phyloP scores from a whole-genome alignment of 805 yeast species.

The Cyberlindnera suaveolens region DNA sequence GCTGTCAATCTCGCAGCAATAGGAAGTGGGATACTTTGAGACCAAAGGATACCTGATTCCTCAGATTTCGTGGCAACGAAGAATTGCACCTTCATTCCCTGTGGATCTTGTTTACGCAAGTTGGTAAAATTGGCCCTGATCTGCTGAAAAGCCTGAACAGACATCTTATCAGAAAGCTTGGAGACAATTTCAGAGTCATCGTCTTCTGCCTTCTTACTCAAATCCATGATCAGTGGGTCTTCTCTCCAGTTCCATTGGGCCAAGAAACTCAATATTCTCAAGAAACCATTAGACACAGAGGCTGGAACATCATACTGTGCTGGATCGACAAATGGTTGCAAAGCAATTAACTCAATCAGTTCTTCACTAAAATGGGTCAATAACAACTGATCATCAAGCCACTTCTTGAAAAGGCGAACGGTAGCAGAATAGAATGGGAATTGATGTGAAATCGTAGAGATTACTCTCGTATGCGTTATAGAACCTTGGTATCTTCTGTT shows the following conservation, averaged over 20 bases:
- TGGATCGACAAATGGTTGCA: constrained; percentile 81
- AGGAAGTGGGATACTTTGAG: constrained; percentile 58
- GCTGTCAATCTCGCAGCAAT: constrained; percentile 87
- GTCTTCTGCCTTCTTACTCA: constrained; percentile 45
- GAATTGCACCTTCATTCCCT: constrained; percentile 69
- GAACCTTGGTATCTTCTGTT: constrained; percentile 57
- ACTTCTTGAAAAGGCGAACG: constrained; percentile 77
- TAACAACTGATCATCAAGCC: constrained; percentile 83
- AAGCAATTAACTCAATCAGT: constrained; percentile 72
- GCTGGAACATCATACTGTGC: constrained; percentile 81
- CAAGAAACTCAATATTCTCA: constrained; percentile 63
- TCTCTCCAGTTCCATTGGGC: constrained; percentile 94
- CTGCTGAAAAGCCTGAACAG: constrained; percentile 53
- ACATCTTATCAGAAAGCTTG: constrained; percentile 53
- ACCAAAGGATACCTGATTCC: constrained; percentile 82
- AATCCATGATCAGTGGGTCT: constrained; percentile 74
- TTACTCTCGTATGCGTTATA: constrained; percentile 75
- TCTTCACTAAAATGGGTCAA: constrained; percentile 71
- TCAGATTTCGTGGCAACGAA: constrained; percentile 82
- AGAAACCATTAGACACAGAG: constrained; percentile 74
- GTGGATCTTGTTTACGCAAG: constrained; percentile 74
- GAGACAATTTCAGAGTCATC: constrained; percentile 32
- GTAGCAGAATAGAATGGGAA: constrained; percentile 73
- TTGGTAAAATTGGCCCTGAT: constrained; percentile 60
- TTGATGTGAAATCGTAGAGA: constrained; percentile 63